Conservation (phyloP, 768 basidiomycete species). For the Agaricus blazei region DNA sequence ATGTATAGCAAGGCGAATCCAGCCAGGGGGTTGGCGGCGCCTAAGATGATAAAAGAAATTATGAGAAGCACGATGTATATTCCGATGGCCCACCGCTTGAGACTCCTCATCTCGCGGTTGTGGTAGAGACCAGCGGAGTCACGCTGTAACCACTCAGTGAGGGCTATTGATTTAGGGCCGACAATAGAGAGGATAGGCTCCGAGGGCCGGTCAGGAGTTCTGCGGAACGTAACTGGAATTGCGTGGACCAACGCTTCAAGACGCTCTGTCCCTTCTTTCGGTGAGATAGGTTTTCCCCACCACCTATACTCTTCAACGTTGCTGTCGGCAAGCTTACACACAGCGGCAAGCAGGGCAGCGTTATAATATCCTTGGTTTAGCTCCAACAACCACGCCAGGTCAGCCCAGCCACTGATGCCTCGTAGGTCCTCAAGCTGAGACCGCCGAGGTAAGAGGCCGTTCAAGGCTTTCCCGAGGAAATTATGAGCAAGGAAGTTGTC, state of each 20-base stretch:
- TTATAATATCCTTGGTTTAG: conserved; percentile 23
- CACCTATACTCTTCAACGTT: conserved; percentile 7
- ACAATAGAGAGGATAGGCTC: conserved; percentile 12
- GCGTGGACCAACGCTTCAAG: conserved; percentile 7
- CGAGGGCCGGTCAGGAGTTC: not conserved
- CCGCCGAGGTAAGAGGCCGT: conserved; percentile 19
- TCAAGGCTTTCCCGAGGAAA: conserved; percentile 18
- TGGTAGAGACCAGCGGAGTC: conserved; percentile 1
- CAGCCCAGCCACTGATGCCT: conserved; percentile 17
- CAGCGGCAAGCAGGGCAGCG: conserved; percentile 19
- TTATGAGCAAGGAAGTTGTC: conserved; percentile 13
- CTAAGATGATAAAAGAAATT: not conserved
- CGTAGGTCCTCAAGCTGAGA: conserved; percentile 12
- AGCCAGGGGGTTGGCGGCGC: not conserved
- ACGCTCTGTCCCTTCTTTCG: conserved; percentile 7
- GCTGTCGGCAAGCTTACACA: conserved; percentile 13
- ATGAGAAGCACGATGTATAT: not conserved
- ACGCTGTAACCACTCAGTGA: conserved; percentile 9
- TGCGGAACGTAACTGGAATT: conserved; percentile 1
- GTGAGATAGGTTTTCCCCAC: conserved; percentile 10
- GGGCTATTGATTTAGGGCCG: conserved; percentile 4
- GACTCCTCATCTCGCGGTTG: not conserved
- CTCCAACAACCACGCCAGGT: conserved; percentile 22
- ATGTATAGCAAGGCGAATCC: not conserved
- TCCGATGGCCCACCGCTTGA: not conserved